Base-by-base conservation (phyloP, 768 basidiomycete species). In the Leucocoprinus birnbaumii region DNA sequence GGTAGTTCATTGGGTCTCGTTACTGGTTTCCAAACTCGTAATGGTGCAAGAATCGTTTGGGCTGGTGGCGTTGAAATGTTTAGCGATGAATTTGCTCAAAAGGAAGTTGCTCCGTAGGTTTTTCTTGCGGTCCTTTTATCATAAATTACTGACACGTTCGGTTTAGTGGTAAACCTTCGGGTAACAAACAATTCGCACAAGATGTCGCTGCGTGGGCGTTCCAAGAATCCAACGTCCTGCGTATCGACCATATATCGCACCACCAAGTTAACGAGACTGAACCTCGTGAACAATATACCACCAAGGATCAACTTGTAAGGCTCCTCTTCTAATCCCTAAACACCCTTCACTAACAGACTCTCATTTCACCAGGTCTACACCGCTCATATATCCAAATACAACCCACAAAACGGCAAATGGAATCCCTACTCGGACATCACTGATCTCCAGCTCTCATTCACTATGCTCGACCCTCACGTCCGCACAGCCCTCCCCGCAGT, bases 401-500 rank as follows among this genome's bases (percentile, higher is more conserved):
- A 88, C 62, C 68, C 84, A 19, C 66, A 66, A 55, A 77, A 74
- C 5, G 71, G 74, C 8, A 67, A 66, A 11, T 98, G 94, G 93
- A 73, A 73, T 49, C 87, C 92, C 0, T 86, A 85, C 66, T 84
- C 86, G 11, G 81, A 78, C 27, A 68, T 93, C 48, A 68, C 72
- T 10, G 97, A 98, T 66, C 66, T 98, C 25, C 96, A 98, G 63
- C 78, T 98, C 48, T 95, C 96, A 62, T 98, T 98, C 67, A 96
- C 94, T 19, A 99, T 99, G 97, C 84, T 99, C 38, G 97, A 99
- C 68, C 97, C 97, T 1, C 94, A 97, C 69, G 74, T 98, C 57
- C 91, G 97, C 34, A 92, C 86, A 13, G 72, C 87, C 6, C 78
- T 99, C 9, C 75, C 69, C 10, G 78, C 87, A 10, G 81, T 84